Base-by-base conservation (phyloP, 2,329 filamentous ascomycete genomes). In the Aspergillus quadrilineatus region DNA sequence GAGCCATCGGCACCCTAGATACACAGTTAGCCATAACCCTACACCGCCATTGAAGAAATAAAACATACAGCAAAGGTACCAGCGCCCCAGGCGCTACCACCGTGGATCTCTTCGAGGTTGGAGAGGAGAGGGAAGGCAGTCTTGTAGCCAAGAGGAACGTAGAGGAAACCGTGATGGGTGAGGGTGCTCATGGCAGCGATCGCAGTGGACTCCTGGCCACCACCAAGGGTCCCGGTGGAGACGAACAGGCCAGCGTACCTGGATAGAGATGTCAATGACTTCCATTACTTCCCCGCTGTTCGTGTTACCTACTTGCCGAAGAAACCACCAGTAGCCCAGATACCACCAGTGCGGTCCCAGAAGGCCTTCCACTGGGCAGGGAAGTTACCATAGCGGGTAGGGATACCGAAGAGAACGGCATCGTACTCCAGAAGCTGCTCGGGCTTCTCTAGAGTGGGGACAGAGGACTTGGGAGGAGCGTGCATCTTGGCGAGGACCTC, bases 341-440 rank as follows among this genome's bases (percentile, higher is more conserved):
- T 89, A 66, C 83, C 81, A 70, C 93, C 93, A 26, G 91, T 92
- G 77, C 85, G 84, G 81, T 99, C 94, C 89, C 92, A 95, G 73
- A 80, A 80, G 53, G 74, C 77, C 82, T 94, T 97, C 89, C 89
- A 97, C 80, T 99, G 94, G 15, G 88, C 90, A 48, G 93, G 92
- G 83, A 96, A 96, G 85, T 95, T 97, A 68, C 94, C 94, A 80
- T 90, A 99, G 65, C 94, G 86, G 50, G 94, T 99, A 58, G 94
- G 94, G 74, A 97, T 94, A 65, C 94, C 94, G 68, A 97, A 84
- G 63, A 99, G 87, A 80, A 97, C 87, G 65, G 81, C 94, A 70
- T 97, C 92, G 79, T 95, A 97, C 52, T 80, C 62, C 70, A 87
- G 84, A 43, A 97, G 86, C 32, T 74, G 79, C 10, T 82, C 73